phyloP scores from a whole-genome alignment of 495 filamentous ascomycete species.

The Penicillium fimorum region DNA sequence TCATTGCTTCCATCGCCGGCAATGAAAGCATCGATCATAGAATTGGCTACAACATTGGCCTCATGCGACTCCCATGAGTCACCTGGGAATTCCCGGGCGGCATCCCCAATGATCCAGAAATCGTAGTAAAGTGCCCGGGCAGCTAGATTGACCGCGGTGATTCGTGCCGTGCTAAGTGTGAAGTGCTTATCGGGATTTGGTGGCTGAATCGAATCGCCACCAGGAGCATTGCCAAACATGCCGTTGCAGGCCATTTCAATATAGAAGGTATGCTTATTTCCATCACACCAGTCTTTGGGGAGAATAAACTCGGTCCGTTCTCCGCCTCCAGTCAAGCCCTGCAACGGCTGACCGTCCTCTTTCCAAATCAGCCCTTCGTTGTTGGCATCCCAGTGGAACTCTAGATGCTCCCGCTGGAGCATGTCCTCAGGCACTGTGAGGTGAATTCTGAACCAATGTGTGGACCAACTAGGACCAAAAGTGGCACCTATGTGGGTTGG shows the following conservation, averaged over 20 bases:
- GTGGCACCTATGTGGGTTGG: conserved; percentile 70
- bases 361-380: conserved; percentile 91
- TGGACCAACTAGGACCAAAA: conserved; percentile 95
- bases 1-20: conserved; percentile 69
- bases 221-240: conserved; percentile 93
- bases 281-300: conserved; percentile 74
- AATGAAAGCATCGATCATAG: conserved; percentile 87
- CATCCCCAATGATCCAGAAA: conserved; percentile 93
- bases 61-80: conserved; percentile 85
- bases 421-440: conserved; percentile 74
- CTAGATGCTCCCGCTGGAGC: conserved; percentile 69
- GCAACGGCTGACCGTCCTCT: conserved; percentile 81
- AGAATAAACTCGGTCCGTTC: conserved; percentile 90
- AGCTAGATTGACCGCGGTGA: conserved; percentile 83
- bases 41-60: conserved; percentile 76
- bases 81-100: conserved; percentile 73
- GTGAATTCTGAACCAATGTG: conserved; percentile 92
- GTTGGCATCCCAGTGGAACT: conserved; percentile 93
- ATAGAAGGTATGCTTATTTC: conserved; percentile 83
- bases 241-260: conserved; percentile 98
- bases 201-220: conserved; percentile 85
- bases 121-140: conserved; percentile 83
- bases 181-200: conserved; percentile 80
- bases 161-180: conserved; percentile 72
- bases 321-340: conserved; percentile 89